phyloP scores from a whole-genome alignment of 306 rosid genomes.

The Quercus suber region DNA sequence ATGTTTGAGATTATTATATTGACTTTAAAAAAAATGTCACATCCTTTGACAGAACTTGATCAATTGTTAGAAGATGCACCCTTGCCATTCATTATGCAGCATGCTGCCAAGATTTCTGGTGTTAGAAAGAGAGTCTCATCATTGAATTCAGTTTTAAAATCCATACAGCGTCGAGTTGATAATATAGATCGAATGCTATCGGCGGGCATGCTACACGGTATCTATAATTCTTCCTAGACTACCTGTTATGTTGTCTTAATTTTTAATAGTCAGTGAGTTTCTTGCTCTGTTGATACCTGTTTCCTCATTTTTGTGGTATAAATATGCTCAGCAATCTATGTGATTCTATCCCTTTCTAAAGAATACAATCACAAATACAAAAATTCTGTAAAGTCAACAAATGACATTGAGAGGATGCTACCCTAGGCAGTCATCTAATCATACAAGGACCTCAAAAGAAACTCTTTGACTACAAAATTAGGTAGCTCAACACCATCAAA shows the following conservation, averaged over 20 bases:
- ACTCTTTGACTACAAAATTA: too few relatives aligned
- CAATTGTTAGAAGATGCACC: constrained; percentile 81
- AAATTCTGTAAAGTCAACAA: too few relatives aligned
- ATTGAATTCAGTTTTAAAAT: constrained; percentile 59
- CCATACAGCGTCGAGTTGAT: constrained; percentile 73
- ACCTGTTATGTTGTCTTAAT: constrained; percentile 1
- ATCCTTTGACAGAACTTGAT: constrained; percentile 64
- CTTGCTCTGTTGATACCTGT: not conserved
- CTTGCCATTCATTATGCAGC: constrained; percentile 66
- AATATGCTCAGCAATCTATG: too few relatives aligned
- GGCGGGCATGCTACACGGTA: constrained; percentile 43
- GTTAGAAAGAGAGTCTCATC: constrained; percentile 75
- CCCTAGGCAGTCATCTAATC: too few relatives aligned
- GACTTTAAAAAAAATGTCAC: not conserved
- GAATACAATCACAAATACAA: too few relatives aligned
- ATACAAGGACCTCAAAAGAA: too few relatives aligned
- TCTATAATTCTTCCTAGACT: constrained; percentile 17
- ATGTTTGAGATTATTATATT: not conserved
- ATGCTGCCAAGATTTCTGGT: constrained; percentile 64
- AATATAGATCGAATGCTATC: constrained; percentile 64
- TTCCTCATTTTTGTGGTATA: not conserved
- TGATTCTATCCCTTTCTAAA: too few relatives aligned
- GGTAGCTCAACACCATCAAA: too few relatives aligned
- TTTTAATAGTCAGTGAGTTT: constrained; percentile 1
- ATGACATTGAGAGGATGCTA: too few relatives aligned